Evolutionary conservation across 2,329 filamentous ascomycete species (phyloP).

Genomic region (Knoxdaviesia capensis): DNA sequence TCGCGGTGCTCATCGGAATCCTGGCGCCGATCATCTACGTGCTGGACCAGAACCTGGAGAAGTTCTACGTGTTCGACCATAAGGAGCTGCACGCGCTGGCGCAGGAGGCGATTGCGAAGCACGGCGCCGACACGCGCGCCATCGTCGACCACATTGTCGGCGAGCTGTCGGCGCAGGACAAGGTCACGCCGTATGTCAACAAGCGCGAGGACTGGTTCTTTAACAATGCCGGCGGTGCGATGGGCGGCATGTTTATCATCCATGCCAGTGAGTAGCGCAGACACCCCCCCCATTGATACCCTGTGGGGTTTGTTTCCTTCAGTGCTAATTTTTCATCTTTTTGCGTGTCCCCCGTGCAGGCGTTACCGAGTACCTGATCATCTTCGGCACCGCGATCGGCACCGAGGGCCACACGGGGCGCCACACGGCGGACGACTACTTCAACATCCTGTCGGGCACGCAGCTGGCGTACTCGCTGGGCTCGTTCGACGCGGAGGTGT

Average conservation of each 20-base stretch:
- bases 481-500: slow-evolving; percentile 46
- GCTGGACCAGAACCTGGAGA: slow-evolving; percentile 36
- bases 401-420: slow-evolving; percentile 78
- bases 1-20: slow-evolving; percentile 32
- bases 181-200: slow-evolving; percentile 37
- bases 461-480: slow-evolving; percentile 58
- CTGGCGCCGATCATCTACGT: slow-evolving; percentile 32
- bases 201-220: slow-evolving; percentile 69
- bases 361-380: slow-evolving; percentile 76
- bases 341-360: slow-evolving; percentile 16
- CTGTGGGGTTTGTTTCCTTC: too few relatives aligned
- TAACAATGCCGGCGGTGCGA: slow-evolving; percentile 79
- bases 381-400: slow-evolving; percentile 67
- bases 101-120: slow-evolving; percentile 39
- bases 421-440: slow-evolving; percentile 87
- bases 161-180: slow-evolving; percentile 34
- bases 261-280: slow-evolving; percentile 46
- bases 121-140: slow-evolving; percentile 55
- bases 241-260: slow-evolving; percentile 82
- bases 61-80: slow-evolving; percentile 58
- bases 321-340: neutral
- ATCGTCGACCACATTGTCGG: slow-evolving; percentile 50
- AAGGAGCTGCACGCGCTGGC: slow-evolving; percentile 49
- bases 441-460: slow-evolving; percentile 67
- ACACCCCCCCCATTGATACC: too few relatives aligned